phyloP scores from a whole-genome alignment of 108 stramenopile species.

The Discostella stelligeroides region DNA sequence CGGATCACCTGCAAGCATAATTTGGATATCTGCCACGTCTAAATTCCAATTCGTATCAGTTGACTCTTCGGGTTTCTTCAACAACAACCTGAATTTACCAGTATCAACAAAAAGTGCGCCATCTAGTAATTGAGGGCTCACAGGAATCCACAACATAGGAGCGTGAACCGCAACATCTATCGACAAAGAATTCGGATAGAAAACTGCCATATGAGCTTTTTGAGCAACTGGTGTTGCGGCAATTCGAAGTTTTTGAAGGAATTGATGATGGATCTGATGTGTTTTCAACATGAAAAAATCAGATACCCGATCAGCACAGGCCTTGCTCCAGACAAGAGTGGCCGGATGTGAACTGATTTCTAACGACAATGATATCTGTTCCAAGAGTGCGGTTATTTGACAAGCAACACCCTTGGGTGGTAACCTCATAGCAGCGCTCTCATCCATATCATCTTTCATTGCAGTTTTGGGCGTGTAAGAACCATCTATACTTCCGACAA shows the following conservation, averaged over 20 bases:
- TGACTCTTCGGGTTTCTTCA: constrained; percentile 46
- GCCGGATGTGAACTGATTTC: constrained; percentile 71
- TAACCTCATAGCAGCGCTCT: constrained; percentile 37
- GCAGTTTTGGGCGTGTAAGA: background rate
- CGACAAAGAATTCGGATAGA: constrained; percentile 63
- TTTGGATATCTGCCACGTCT: constrained; percentile 59
- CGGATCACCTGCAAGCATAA: constrained; percentile 50
- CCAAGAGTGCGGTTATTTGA: constrained; percentile 53
- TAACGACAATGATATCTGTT: constrained; percentile 46
- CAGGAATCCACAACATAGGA: constrained; percentile 80
- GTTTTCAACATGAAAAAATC: constrained; percentile 63
- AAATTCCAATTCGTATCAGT: constrained; percentile 52
- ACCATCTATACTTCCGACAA: background rate
- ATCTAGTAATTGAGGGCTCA: constrained; percentile 44
- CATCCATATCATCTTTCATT: background rate
- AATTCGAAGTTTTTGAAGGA: constrained; percentile 62
- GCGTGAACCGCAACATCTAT: constrained; percentile 68
- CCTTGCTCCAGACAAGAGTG: constrained; percentile 74
- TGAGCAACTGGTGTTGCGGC: constrained; percentile 80
- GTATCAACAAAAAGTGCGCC: constrained; percentile 74
- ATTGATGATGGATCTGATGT: constrained; percentile 52
- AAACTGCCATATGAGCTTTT: constrained; percentile 70
- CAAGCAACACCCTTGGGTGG: constrained; percentile 66
- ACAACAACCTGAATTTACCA: constrained; percentile 55
- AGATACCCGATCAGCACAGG: constrained; percentile 61